Percentiles rank a stretch among this genome's conserved stretches.
These are phyloP conservation scores for Coemansia sp. DNA, from an alignment of 192 early-diverging fungal genomes.

Conservation along the genomic window DNA sequence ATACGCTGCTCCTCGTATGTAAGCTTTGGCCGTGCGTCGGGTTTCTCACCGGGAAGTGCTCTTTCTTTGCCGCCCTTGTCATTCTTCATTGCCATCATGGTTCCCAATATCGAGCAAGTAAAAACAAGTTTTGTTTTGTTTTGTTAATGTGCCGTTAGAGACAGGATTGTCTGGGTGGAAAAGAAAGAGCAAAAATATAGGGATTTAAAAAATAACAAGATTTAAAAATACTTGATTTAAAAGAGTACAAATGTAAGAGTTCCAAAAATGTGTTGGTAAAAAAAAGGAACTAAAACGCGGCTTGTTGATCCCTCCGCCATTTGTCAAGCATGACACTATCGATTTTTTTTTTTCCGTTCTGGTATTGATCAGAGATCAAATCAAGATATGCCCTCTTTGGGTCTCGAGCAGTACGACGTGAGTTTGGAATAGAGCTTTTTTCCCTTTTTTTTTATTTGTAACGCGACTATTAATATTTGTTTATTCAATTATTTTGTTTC, in stretches of 20 bases:
- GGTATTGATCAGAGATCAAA: neutral
- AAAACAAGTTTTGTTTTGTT: neutral
- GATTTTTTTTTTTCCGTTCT: neutral
- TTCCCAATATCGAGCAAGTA: neutral
- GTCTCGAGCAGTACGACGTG: neutral
- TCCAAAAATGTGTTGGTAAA: no score
- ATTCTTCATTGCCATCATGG: slow-evolving; percentile 32
- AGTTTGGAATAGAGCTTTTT: neutral
- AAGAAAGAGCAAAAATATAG: neutral
- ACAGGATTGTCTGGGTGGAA: neutral
- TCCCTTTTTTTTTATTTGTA: neutral
- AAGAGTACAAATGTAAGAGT: neutral
- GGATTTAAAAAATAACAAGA: neutral
- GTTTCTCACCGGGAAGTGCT: neutral
- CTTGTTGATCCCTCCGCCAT: neutral
- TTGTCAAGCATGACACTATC: neutral
- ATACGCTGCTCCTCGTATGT: slow-evolving; percentile 25
- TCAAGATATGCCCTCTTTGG: neutral
- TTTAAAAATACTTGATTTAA: neutral
- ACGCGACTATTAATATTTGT: neutral
- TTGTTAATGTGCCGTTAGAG: neutral
- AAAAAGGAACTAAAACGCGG: neutral
- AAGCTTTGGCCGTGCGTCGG: slow-evolving; percentile 5
- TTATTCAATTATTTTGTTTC: neutral
- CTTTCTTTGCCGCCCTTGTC: slow-evolving; percentile 19